These are phyloP conservation scores for Aspergillus sp. DNA, from an alignment of 2,329 filamentous ascomycete species.

Conservation along the genomic window DNA sequence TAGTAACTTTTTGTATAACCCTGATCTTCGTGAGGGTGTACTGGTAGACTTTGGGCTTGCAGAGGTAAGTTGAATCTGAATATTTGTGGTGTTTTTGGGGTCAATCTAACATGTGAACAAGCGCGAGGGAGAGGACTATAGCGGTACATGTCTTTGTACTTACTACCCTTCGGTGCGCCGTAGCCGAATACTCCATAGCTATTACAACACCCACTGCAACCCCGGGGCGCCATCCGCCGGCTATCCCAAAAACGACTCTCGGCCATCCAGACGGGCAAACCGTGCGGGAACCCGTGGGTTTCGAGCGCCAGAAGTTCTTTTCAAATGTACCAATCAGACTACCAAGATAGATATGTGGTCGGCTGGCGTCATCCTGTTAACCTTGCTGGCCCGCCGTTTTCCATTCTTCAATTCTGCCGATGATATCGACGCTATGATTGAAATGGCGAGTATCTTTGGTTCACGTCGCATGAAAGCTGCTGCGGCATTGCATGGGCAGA, in stretches of 20 bases:
- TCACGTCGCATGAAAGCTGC: conserved; percentile 72
- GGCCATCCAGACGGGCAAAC: conserved; percentile 83
- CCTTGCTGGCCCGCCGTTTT: conserved; percentile 82
- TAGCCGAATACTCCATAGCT: conserved; percentile 46
- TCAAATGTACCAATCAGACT: conserved; percentile 93
- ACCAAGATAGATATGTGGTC: conserved; percentile 97
- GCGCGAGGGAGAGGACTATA: conserved; percentile 49
- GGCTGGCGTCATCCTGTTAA: conserved; percentile 92
- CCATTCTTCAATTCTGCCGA: conserved; percentile 99
- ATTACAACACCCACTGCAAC: conserved; percentile 48
- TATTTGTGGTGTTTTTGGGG: neutral
- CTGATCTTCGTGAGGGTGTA: conserved; percentile 65
- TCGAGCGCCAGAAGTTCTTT: conserved; percentile 87
- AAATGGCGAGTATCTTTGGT: conserved; percentile 93
- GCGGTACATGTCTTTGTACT: conserved; percentile 64
- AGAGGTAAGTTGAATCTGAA: conserved; percentile 44
- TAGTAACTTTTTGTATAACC: conserved; percentile 83
- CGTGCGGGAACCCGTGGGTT: conserved; percentile 92
- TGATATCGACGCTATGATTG: conserved; percentile 93
- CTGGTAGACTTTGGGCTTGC: conserved; percentile 98
- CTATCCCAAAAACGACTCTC: conserved; percentile 83
- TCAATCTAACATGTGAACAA: conserved; percentile 7
- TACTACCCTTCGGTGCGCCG: conserved; percentile 56
- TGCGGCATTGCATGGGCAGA: conserved; percentile 76
- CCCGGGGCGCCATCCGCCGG: conserved; percentile 47